Conservation (phyloP, 2,329 filamentous ascomycete genomes). For the Akanthomyces lecanii region DNA sequence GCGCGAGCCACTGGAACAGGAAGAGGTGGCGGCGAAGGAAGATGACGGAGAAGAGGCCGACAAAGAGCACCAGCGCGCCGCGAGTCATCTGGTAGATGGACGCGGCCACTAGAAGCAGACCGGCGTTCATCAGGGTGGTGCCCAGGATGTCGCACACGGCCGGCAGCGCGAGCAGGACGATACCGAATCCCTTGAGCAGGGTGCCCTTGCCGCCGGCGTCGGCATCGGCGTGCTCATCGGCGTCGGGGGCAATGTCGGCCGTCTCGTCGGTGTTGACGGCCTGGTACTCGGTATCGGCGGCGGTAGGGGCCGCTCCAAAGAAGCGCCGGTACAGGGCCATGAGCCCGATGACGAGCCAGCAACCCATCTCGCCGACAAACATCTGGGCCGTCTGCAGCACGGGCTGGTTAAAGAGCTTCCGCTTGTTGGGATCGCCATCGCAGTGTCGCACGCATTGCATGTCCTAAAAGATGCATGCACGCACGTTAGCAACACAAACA, state of each 20-base stretch:
- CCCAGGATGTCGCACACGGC: slow-evolving; percentile 91
- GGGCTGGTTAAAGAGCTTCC: slow-evolving; percentile 81
- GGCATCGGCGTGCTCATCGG: slow-evolving; percentile 38
- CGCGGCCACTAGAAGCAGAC: slow-evolving; percentile 86
- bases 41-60: slow-evolving; percentile 88
- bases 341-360: slow-evolving; percentile 81
- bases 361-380: slow-evolving; percentile 95
- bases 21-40: slow-evolving; percentile 78
- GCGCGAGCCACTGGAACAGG: slow-evolving; percentile 87
- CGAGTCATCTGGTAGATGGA: slow-evolving; percentile 99
- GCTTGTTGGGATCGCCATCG: slow-evolving; percentile 60
- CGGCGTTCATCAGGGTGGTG: slow-evolving; percentile 96
- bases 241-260: slow-evolving; percentile 33
- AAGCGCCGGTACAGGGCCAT: slow-evolving; percentile 63
- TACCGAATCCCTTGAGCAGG: slow-evolving; percentile 64
- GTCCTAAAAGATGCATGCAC: slow-evolving; percentile 53
- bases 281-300: slow-evolving; percentile 57
- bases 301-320: slow-evolving; percentile 37
- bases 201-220: slow-evolving; percentile 43
- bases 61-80: slow-evolving; percentile 90
- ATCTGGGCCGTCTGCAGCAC: slow-evolving; percentile 96
- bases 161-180: slow-evolving; percentile 75
- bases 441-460: slow-evolving; percentile 96
- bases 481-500: neutral
- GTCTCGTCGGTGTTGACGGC: slow-evolving; percentile 51